phyloP scores from a whole-genome alignment of 208 protist species.

The Crithidia thermophila region DNA sequence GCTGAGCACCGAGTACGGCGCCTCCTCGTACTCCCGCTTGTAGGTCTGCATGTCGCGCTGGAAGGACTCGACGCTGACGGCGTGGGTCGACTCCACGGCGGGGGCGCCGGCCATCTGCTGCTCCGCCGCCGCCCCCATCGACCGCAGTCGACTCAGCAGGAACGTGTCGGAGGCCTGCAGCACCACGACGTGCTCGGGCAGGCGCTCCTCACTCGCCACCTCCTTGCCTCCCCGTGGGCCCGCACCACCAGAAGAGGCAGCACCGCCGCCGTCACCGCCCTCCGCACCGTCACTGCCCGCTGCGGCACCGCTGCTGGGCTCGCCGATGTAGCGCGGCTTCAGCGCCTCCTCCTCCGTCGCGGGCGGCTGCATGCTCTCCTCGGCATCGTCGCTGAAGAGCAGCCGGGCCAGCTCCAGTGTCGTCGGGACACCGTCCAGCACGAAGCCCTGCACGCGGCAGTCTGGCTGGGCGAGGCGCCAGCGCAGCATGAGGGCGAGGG shows the following conservation, averaged over 20 bases:
- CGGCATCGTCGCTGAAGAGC: constrained; percentile 54
- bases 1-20: constrained; percentile 68
- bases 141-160: constrained; percentile 72
- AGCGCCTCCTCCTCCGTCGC: constrained; percentile 84
- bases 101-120: constrained; percentile 9
- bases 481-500: constrained; percentile 87
- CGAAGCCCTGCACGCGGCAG: constrained; percentile 92
- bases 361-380: constrained; percentile 46
- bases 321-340: constrained; percentile 28
- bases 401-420: constrained; percentile 85
- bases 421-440: constrained; percentile 92
- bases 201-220: constrained; percentile 47
- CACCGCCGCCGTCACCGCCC: constrained; percentile 16
- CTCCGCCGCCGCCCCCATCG: constrained; percentile 27
- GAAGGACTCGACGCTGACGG: constrained; percentile 60
- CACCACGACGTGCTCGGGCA: constrained; percentile 83
- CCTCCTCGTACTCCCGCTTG: constrained; percentile 60
- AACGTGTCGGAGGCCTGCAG: constrained; percentile 78
- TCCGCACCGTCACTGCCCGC: constrained; percentile 19
- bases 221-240: too few species aligned
- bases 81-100: constrained; percentile 5
- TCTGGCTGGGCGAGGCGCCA: constrained; percentile 84
- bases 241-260: too few species aligned
- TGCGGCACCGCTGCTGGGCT: neutral
- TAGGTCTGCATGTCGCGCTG: constrained; percentile 58